phyloP scores from a whole-genome alignment of 371 early-diverging fungal genomes.

The Umbelopsis sp. region DNA sequence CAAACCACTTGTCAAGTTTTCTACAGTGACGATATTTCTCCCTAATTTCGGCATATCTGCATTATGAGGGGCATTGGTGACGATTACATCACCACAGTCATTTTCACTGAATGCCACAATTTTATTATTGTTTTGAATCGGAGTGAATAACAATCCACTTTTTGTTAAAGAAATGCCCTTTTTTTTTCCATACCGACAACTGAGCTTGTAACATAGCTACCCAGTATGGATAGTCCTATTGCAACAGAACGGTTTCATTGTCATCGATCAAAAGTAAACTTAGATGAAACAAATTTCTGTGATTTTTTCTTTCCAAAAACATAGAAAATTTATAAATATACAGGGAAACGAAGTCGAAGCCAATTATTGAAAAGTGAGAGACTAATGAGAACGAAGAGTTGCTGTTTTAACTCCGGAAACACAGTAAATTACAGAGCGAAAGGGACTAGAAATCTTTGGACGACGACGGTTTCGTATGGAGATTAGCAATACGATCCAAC shows the following conservation, averaged over 20 bases:
- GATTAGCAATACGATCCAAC: slow-evolving; percentile 4
- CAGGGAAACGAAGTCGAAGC: background rate
- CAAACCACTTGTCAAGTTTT: background rate
- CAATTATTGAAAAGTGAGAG: background rate
- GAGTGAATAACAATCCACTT: background rate
- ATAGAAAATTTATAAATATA: slow-evolving; percentile 5
- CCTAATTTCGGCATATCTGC: background rate
- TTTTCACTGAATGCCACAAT: background rate
- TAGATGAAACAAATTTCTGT: no score
- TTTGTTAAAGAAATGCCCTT: no score
- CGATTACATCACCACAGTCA: background rate
- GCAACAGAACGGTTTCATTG: background rate
- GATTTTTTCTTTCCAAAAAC: no score
- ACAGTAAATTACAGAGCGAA: background rate
- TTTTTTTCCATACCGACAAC: no score
- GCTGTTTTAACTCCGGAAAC: slow-evolving; percentile 2
- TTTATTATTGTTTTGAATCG: background rate
- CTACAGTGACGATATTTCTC: background rate
- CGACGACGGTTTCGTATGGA: background rate
- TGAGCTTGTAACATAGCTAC: slow-evolving; percentile 2
- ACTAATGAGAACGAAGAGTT: background rate
- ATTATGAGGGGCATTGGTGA: background rate
- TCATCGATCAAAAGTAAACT: background rate
- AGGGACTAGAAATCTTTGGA: background rate
- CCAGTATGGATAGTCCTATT: slow-evolving; percentile 11